These are phyloP conservation scores for Amanita subjunquillea DNA, from an alignment of 768 basidiomycete species.

Conservation along the genomic window DNA sequence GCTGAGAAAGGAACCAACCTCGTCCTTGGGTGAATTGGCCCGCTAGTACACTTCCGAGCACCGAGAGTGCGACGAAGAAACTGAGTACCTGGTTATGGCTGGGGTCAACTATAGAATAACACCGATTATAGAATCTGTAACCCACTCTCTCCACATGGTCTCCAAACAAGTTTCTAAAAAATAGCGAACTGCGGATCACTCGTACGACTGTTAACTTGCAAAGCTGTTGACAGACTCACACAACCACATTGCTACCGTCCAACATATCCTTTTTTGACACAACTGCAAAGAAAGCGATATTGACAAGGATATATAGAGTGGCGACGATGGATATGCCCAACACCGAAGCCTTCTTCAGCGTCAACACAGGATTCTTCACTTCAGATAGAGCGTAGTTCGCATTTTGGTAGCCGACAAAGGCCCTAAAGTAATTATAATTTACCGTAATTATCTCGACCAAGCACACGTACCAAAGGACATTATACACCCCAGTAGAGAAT, in stretches of 20 bases:
- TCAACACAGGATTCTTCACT: constrained; percentile 56
- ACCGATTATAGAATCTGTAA: not conserved
- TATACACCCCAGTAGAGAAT: constrained; percentile 55
- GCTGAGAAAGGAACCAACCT: constrained; percentile 24
- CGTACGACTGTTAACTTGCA: not conserved
- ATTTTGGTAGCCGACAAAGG: constrained; percentile 63
- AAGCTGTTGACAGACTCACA: constrained; percentile 30
- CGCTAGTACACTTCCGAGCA: constrained; percentile 53
- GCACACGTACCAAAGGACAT: constrained; percentile 50
- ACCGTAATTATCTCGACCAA: not conserved
- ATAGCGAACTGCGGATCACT: constrained; percentile 40
- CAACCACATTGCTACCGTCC: constrained; percentile 54
- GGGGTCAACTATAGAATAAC: not conserved
- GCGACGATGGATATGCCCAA: constrained; percentile 53
- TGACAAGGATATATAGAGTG: constrained; percentile 51
- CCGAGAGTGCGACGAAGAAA: constrained; percentile 51
- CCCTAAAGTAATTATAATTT: constrained; percentile 29
- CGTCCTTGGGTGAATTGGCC: constrained; percentile 58
- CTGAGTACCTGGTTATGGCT: constrained; percentile 38
- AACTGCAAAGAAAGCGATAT: constrained; percentile 66
- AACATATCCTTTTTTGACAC: constrained; percentile 64
- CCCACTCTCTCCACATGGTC: constrained; percentile 45
- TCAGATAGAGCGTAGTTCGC: constrained; percentile 72
- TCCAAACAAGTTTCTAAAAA: constrained; percentile 69
- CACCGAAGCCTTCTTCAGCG: constrained; percentile 62